Conservation (phyloP, 495 filamentous ascomycete genomes). For the Margaritispora aquatica region DNA sequence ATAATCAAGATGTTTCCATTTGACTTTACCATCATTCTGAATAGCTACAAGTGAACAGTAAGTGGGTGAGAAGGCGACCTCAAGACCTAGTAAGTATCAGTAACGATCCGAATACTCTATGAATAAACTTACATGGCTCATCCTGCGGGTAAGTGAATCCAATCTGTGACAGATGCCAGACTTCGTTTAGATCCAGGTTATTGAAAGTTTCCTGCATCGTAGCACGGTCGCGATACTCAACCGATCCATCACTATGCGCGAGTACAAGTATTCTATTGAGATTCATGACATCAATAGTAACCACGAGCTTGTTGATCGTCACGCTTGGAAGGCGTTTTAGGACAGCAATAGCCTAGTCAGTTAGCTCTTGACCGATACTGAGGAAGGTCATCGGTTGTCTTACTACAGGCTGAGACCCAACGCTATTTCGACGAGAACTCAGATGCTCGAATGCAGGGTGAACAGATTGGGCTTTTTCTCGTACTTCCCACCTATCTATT, state of each 20-base stretch:
- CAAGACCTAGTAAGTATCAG: conserved; percentile 40
- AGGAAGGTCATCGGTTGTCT: not conserved
- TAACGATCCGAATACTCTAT: not conserved
- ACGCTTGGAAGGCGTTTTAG: conserved; percentile 64
- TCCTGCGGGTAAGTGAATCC: conserved; percentile 59
- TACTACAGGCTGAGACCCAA: conserved; percentile 10
- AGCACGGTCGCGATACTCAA: conserved; percentile 68
- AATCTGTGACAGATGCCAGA: conserved; percentile 63
- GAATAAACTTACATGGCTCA: conserved; percentile 38
- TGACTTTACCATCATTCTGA: conserved; percentile 57
- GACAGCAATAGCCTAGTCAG: conserved; percentile 45
- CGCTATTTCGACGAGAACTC: conserved; percentile 53
- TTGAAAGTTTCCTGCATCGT: conserved; percentile 60
- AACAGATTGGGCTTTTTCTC: conserved; percentile 48
- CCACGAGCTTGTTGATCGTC: conserved; percentile 56
- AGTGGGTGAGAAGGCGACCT: conserved; percentile 69
- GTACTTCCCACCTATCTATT: conserved; percentile 71
- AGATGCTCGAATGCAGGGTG: conserved; percentile 73
- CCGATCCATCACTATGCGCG: conserved; percentile 66
- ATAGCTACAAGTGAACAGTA: conserved; percentile 59
- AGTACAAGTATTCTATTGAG: conserved; percentile 62
- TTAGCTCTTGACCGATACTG: not conserved
- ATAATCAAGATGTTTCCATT: conserved; percentile 58
- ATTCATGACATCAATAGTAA: conserved; percentile 59
- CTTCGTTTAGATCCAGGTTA: conserved; percentile 52